These are phyloP conservation scores for Zygosaccharomyces gambellarensis DNA, from an alignment of 805 yeast genomes.

Conservation along the genomic window DNA sequence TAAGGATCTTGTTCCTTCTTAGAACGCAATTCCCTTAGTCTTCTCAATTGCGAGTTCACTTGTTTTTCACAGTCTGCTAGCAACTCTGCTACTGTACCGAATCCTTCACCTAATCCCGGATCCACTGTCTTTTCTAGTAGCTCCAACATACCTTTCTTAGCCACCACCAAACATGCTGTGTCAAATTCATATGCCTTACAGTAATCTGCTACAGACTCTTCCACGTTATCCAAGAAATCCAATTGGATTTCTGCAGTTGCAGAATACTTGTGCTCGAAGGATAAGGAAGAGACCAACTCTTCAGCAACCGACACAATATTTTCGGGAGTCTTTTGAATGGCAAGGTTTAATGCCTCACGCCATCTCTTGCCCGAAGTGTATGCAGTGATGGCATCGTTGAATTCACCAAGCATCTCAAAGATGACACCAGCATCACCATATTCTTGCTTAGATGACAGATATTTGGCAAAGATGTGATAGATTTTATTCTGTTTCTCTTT, in stretches of 20 bases:
- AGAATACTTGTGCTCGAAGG: constrained; percentile 64
- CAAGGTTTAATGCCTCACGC: constrained; percentile 75
- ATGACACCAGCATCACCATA: constrained; percentile 74
- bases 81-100: constrained; percentile 80
- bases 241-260: constrained; percentile 78
- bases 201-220: constrained; percentile 58
- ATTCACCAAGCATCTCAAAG: constrained; percentile 61
- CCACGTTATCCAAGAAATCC: constrained; percentile 54
- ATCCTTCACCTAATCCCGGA: constrained; percentile 76
- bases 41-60: constrained; percentile 69
- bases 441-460: constrained; percentile 50
- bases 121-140: constrained; percentile 60
- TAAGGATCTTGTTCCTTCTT: constrained; percentile 84
- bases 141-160: constrained; percentile 40
- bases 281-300: constrained; percentile 53
- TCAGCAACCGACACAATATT: constrained; percentile 47
- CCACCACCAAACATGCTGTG: constrained; percentile 66
- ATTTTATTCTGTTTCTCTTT: constrained; percentile 49
- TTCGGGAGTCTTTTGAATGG: constrained; percentile 39
- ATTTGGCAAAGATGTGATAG: constrained; percentile 56
- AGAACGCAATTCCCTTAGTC: constrained; percentile 77
- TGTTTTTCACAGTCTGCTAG: constrained; percentile 92
- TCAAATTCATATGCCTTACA: constrained; percentile 74
- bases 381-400: constrained; percentile 59
- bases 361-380: constrained; percentile 70